These are phyloP conservation scores for Vitis labrusca DNA, from an alignment of 164 flowering plant genomes.

Conservation along the genomic window DNA sequence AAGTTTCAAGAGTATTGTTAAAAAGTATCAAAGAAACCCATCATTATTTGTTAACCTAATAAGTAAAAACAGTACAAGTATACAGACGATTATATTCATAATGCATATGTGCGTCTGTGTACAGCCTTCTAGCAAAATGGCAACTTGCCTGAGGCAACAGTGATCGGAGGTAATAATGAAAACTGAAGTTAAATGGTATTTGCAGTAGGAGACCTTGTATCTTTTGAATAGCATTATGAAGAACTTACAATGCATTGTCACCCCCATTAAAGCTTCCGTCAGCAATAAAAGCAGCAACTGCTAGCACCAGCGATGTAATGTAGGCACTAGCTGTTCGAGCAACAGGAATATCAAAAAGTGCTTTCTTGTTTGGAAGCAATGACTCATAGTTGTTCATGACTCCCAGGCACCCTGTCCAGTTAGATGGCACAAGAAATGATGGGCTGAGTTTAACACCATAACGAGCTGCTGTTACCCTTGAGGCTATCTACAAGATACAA, in stretches of 20 bases:
- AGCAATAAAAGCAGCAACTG: slow-evolving; percentile 76
- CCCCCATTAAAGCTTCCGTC: slow-evolving; percentile 99
- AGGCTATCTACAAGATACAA: slow-evolving; percentile 59
- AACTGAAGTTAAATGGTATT: too few species aligned
- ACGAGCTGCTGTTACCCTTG: slow-evolving; percentile 84
- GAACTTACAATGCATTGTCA: slow-evolving; percentile 88
- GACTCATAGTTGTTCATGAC: slow-evolving; percentile 96
- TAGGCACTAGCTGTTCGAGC: slow-evolving; percentile 97
- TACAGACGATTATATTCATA: background rate
- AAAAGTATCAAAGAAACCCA: background rate
- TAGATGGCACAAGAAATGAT: slow-evolving; percentile 93
- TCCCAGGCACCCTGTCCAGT: slow-evolving; percentile 97
- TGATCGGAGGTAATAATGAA: too few species aligned
- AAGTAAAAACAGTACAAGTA: background rate
- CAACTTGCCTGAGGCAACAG: too few species aligned
- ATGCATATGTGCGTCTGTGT: too few species aligned
- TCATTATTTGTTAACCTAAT: too few species aligned
- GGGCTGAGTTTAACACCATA: slow-evolving; percentile 92
- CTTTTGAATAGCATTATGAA: background rate
- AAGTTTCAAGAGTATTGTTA: background rate
- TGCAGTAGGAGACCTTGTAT: too few species aligned
- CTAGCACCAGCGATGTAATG: slow-evolving; percentile 77
- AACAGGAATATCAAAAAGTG: slow-evolving; percentile 92
- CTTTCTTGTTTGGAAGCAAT: slow-evolving; percentile 84
- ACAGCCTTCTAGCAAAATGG: too few species aligned